Base-by-base conservation (phyloP, 352 stramenopile species). In the Blastocystis sp. region DNA sequence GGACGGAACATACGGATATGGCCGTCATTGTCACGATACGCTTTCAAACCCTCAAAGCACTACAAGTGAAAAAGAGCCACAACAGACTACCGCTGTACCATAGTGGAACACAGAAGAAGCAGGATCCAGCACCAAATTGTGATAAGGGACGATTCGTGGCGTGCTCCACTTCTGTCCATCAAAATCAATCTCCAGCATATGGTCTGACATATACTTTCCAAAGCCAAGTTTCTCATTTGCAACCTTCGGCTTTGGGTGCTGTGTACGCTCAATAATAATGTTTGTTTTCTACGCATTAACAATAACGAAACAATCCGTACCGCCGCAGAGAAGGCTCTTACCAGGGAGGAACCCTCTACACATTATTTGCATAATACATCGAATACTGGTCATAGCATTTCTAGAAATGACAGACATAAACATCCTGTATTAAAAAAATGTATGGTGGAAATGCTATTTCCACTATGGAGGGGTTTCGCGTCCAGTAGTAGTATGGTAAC, bases 101-200 rank as follows among this genome's bases (percentile, higher is more conserved):
- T 98, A 98, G 92, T 98, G 96, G 69, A 98, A 92, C 20, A 94
- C 93, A 41, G 93, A 92, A 69, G 94, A 94, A 20, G 96, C 96
- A 45, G 96, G 96, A 91, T 95, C 94, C 82, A 98, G 93, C 2
- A 89, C 82, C n/a, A 98, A 92, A 87, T 95, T 92, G 20, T 94
- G 93, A 90, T 97, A 98, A 55, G 95, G 95, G 37, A 92, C 92
- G 91, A 98, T 98, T 47, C 93, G 90, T 9, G 95, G 95, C 62
- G 91, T 92, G 63, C 92, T 88, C 96, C 96, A 98, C 41, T 93
- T 92, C 37, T 92, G 90, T 79, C 92, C 92, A 87, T 93, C 89
- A 93, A 94, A 98, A 90, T 97, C 94, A 41, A 97, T 92, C 87
- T 95, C 94, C n/a, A 98, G 92, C 96, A 98, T 98, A 92, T 98